Conservation (phyloP, 495 filamentous ascomycete species). For the Astrocystis sublimbata region DNA sequence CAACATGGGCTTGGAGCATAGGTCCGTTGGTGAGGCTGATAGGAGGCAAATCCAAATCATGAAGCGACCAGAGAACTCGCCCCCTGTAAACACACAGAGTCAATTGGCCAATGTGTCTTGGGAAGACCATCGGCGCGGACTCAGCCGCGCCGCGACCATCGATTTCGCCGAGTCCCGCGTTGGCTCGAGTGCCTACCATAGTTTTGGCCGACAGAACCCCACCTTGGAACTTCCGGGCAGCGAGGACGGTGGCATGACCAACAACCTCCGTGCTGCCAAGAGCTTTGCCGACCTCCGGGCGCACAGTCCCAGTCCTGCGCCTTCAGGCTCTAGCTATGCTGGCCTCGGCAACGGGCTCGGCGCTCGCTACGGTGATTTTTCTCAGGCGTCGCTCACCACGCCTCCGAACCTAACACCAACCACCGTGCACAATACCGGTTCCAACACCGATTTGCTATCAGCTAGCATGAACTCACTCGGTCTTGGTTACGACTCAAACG, state of each 20-base stretch:
- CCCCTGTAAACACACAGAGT: slow-evolving; percentile 67
- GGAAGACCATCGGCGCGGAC: slow-evolving; percentile 73
- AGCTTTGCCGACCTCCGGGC: slow-evolving; percentile 95
- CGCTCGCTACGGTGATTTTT: slow-evolving; percentile 56
- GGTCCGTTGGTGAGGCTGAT: slow-evolving; percentile 82
- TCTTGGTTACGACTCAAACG: slow-evolving; percentile 61
- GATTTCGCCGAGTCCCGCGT: slow-evolving; percentile 91
- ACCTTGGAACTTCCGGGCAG: slow-evolving; percentile 85
- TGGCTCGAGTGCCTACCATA: slow-evolving; percentile 64
- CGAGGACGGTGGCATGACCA: slow-evolving; percentile 59
- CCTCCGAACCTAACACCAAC: slow-evolving; percentile 78
- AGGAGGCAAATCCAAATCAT: slow-evolving; percentile 86
- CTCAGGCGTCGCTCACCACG: slow-evolving; percentile 58
- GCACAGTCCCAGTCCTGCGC: slow-evolving; percentile 90
- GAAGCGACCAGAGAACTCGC: slow-evolving; percentile 60
- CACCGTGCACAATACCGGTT: slow-evolving; percentile 58
- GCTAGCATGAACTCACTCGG: slow-evolving; percentile 59
- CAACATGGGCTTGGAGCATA: slow-evolving; percentile 87
- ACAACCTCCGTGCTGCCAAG: slow-evolving; percentile 90
- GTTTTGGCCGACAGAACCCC: slow-evolving; percentile 73
- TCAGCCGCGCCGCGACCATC: slow-evolving; percentile 95
- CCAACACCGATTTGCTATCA: slow-evolving; percentile 58
- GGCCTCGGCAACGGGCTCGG: slow-evolving; percentile 47
- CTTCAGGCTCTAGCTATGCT: slow-evolving; percentile 82
- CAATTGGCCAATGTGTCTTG: slow-evolving; percentile 61